Evolutionary conservation across 176 grass and related monocot species (phyloP).

Genomic region (Carex scoparia): DNA sequence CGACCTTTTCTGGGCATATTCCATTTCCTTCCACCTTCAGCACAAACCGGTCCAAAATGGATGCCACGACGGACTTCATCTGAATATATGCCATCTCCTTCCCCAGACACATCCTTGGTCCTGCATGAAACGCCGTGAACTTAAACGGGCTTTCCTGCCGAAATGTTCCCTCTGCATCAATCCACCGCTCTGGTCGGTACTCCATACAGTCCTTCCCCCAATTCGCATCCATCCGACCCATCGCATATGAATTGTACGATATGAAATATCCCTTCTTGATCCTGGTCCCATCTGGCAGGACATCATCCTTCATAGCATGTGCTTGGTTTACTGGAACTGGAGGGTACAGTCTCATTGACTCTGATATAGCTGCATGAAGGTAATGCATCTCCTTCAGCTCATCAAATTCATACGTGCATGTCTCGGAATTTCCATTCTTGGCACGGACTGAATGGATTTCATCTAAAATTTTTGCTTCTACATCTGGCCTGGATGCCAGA

Average conservation of each 20-base stretch:
- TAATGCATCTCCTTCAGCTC: conserved; percentile 78
- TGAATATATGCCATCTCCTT: conserved; percentile 83
- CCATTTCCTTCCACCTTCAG: conserved; percentile 18
- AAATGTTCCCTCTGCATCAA: conserved; percentile 41
- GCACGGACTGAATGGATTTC: conserved; percentile 43
- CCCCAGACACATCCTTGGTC: conserved; percentile 59
- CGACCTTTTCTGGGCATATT: conserved; percentile 21
- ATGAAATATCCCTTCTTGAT: conserved; percentile 40
- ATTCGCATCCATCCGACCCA: conserved; percentile 45
- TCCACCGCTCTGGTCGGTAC: conserved; percentile 63
- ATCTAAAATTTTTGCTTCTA: conserved; percentile 42
- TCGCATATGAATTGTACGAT: conserved; percentile 48
- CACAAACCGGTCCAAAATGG: conserved; percentile 38
- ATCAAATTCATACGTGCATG: conserved; percentile 38
- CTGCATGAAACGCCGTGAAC: conserved; percentile 54
- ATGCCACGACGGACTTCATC: conserved; percentile 64
- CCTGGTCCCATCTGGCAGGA: conserved; percentile 63
- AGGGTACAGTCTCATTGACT: conserved; percentile 70
- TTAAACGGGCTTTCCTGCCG: conserved; percentile 51
- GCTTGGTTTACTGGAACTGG: conserved; percentile 43
- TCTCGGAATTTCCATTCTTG: neutral
- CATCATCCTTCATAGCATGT: conserved; percentile 32
- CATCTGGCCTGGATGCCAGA: conserved; percentile 50
- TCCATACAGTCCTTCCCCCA: conserved; percentile 46
- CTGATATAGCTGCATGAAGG: conserved; percentile 65